Evolutionary conservation across 2,329 filamentous ascomycete species (phyloP).

Genomic region (Ophiostoma pallidulum): DNA sequence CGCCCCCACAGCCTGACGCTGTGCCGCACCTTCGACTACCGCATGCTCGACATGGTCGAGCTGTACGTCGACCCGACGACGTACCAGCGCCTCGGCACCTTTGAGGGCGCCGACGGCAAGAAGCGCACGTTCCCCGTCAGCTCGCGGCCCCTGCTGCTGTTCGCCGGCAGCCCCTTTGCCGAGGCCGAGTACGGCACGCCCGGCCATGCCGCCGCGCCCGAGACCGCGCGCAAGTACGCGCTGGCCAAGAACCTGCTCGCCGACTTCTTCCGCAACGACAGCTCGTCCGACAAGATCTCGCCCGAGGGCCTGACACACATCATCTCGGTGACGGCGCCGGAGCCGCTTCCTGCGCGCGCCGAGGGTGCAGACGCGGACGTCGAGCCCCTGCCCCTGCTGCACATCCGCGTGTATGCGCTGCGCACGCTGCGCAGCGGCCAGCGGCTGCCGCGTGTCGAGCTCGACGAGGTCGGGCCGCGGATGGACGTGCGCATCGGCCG

Average conservation of each 20-base stretch:
- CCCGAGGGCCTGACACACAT: constrained; percentile 92
- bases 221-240: constrained; percentile 45
- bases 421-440: constrained; percentile 78
- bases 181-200: constrained; percentile 64
- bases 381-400: constrained; percentile 46
- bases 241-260: constrained; percentile 78
- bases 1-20: constrained; percentile 84
- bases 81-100: constrained; percentile 61
- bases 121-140: constrained; percentile 60
- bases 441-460: constrained; percentile 65
- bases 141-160: constrained; percentile 82
- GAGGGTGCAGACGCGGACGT: constrained; percentile 20
- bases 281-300: constrained; percentile 69
- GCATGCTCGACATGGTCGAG: constrained; percentile 92
- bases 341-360: constrained; percentile 34
- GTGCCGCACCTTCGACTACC: constrained; percentile 71
- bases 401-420: constrained; percentile 75
- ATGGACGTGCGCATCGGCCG: constrained; percentile 87
- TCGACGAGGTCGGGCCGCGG: constrained; percentile 48
- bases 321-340: constrained; percentile 69
- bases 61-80: constrained; percentile 68
- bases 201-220: constrained; percentile 35
- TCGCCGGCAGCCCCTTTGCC: constrained; percentile 57
- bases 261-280: constrained; percentile 83
- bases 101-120: constrained; percentile 26